Conservation (phyloP, 176 grass and related monocot genomes). For the Urochloa ruziziensis region DNA sequence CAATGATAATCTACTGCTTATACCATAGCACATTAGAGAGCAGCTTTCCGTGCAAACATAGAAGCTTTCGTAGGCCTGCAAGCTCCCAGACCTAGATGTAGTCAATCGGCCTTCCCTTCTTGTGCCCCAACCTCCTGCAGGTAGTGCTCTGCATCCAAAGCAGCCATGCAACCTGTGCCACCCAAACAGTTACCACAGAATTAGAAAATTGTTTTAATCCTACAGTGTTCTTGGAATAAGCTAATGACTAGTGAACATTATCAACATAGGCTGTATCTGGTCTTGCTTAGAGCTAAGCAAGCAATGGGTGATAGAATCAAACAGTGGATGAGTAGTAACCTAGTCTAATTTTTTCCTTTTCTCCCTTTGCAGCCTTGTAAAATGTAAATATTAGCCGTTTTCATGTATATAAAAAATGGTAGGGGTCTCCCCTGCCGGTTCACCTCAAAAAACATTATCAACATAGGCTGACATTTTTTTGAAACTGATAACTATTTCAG, state of each 20-base stretch:
- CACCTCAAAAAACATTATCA: background rate
- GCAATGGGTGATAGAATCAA: too few species aligned
- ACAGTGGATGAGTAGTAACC: too few species aligned
- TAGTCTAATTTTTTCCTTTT: too few species aligned
- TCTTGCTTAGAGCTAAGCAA: too few species aligned
- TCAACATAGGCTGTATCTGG: too few species aligned
- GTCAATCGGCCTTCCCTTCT: slow-evolving; percentile 73
- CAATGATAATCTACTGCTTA: background rate
- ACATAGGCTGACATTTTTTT: background rate
- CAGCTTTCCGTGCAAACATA: slow-evolving; percentile 12
- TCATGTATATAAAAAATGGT: too few species aligned
- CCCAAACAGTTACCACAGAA: background rate
- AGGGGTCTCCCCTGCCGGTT: too few species aligned
- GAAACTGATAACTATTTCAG: background rate
- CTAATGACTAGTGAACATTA: background rate
- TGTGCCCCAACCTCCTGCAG: slow-evolving; percentile 79
- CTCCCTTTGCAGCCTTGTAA: too few species aligned
- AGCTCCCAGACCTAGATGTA: slow-evolving; percentile 18
- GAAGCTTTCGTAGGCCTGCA: background rate
- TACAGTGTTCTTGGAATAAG: background rate
- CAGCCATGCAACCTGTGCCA: slow-evolving; percentile 89
- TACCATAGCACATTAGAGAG: slow-evolving; percentile 21
- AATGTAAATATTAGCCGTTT: too few species aligned
- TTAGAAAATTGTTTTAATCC: background rate
- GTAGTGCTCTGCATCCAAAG: slow-evolving; percentile 94